Evolutionary conservation across 768 basidiomycete species (phyloP).

Genomic region (Leccinum obscurum): DNA sequence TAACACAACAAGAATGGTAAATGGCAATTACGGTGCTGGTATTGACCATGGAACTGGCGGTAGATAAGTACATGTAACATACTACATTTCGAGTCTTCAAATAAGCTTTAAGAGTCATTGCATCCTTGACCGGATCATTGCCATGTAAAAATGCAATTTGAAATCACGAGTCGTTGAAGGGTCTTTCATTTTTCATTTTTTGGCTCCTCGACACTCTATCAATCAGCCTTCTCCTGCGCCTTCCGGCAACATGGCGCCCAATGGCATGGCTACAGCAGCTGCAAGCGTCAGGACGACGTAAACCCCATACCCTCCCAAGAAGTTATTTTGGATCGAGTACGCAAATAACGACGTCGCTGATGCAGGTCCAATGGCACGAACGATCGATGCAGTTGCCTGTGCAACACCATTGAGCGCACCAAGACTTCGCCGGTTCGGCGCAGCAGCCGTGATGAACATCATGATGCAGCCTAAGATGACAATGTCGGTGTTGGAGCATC

Average conservation of each 20-base stretch:
- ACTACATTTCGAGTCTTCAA: too few species aligned
- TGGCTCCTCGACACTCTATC: too few species aligned
- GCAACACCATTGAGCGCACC: constrained; percentile 64
- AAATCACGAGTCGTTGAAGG: too few species aligned
- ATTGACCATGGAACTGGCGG: too few species aligned
- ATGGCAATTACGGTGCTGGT: too few species aligned
- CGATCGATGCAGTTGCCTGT: constrained; percentile 31
- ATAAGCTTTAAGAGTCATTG: too few species aligned
- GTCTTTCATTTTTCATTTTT: too few species aligned
- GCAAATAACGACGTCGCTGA: constrained; percentile 37
- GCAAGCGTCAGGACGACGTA: constrained; percentile 29
- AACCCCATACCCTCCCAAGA: constrained; percentile 39
- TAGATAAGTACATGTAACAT: too few species aligned
- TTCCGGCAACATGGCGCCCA: constrained; percentile 24
- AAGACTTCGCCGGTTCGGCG: constrained; percentile 66
- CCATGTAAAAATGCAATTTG: too few species aligned
- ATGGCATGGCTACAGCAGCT: constrained; percentile 15
- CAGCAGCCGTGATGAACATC: constrained; percentile 65
- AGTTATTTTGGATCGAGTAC: constrained; percentile 33
- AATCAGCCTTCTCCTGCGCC: constrained; percentile 19
- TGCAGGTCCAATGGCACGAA: constrained; percentile 36
- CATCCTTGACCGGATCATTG: too few species aligned
- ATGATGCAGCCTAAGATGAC: constrained; percentile 56
- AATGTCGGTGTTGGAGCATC: neutral
- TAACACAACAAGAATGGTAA: too few species aligned